phyloP scores from a whole-genome alignment of 495 filamentous ascomycete genomes.

The Sporormia fimetaria region DNA sequence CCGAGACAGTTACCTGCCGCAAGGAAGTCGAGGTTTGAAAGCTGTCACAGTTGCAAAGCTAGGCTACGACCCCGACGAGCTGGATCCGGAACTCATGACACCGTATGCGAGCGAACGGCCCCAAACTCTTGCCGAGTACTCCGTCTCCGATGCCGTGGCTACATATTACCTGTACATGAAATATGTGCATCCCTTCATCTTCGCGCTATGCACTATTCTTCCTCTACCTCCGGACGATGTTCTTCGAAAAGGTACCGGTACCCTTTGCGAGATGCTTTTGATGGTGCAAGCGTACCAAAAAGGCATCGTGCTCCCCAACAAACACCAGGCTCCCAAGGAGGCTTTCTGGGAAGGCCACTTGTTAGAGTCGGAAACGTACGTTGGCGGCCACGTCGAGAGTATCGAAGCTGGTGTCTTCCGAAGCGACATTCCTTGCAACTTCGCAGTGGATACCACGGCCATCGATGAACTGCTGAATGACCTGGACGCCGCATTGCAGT shows the following conservation, averaged over 20 bases:
- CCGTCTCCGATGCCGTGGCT: constrained; percentile 95
- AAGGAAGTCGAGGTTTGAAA: constrained; percentile 94
- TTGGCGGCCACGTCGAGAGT: constrained; percentile 97
- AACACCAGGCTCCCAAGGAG: constrained; percentile 83
- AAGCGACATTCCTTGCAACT: constrained; percentile 87
- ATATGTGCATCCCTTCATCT: constrained; percentile 99
- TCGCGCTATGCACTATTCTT: constrained; percentile 93
- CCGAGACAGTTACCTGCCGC: constrained; percentile 93
- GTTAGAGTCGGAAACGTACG: constrained; percentile 93
- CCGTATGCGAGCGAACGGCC: constrained; percentile 77
- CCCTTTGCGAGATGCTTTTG: constrained; percentile 94
- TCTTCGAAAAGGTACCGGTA: constrained; percentile 89
- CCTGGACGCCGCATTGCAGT: constrained; percentile 80
- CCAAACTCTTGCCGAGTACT: constrained; percentile 92
- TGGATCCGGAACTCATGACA: constrained; percentile 97
- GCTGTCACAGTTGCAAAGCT: constrained; percentile 96
- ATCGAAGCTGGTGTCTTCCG: constrained; percentile 98
- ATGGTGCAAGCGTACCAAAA: constrained; percentile 97
- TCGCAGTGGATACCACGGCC: constrained; percentile 73
- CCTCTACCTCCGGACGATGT: constrained; percentile 88
- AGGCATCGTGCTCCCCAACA: constrained; percentile 88
- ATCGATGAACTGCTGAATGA: constrained; percentile 81
- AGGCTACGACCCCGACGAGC: constrained; percentile 94
- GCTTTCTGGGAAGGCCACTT: constrained; percentile 95
- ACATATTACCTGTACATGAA: constrained; percentile 99